phyloP scores from a whole-genome alignment of 1,284 basidiomycete genomes.

The Filobasidium uniguttulatum region DNA sequence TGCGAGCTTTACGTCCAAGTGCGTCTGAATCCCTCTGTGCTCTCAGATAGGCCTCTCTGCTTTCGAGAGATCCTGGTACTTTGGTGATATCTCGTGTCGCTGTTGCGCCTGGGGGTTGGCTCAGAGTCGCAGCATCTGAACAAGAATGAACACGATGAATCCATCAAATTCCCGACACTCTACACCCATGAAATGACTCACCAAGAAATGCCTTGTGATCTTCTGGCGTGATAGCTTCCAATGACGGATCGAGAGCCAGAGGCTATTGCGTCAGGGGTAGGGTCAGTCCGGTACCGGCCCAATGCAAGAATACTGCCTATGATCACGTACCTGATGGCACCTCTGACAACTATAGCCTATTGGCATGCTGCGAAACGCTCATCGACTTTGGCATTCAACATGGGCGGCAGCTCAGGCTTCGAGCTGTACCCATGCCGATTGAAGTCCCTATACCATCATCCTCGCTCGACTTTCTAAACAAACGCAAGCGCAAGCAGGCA shows the following conservation, averaged over 20 bases:
- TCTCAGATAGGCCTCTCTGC: conserved; percentile 50
- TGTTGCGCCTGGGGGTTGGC: neutral
- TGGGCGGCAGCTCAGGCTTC: no score
- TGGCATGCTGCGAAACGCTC: no score
- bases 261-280: conserved; percentile 40
- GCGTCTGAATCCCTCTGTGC: conserved; percentile 4
- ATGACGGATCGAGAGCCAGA: conserved; percentile 69
- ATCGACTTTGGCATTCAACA: no score
- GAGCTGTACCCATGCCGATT: no score
- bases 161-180: conserved; percentile 43
- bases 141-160: conserved; percentile 30
- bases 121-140: conserved; percentile 18
- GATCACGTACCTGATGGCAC: conserved; percentile 29
- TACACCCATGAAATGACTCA: conserved; percentile 8
- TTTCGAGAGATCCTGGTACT: conserved; percentile 46
- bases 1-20: conserved; percentile 17
- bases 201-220: conserved; percentile 67
- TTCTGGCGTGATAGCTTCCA: conserved; percentile 66
- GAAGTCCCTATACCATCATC: no score
- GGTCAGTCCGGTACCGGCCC: neutral
- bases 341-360: conserved; percentile 26
- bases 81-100: conserved; percentile 44
- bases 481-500: no score
- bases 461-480: no score
- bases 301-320: neutral